Percentiles rank a stretch among this genome's conserved stretches.
These are phyloP conservation scores for Tephrocybe sp. DNA, from an alignment of 768 basidiomycete genomes.

Conservation along the genomic window DNA sequence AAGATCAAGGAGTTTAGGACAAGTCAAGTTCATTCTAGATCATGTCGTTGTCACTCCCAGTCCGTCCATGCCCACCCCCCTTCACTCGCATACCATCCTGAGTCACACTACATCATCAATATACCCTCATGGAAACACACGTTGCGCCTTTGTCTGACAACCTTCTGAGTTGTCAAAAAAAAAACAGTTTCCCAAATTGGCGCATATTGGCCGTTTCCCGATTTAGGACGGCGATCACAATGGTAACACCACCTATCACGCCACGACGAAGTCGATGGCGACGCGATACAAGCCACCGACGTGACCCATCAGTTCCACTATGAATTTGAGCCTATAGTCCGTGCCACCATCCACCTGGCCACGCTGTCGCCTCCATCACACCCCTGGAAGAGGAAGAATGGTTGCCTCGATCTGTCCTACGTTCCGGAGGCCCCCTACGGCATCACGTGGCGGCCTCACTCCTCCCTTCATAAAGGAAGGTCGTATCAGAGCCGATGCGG, in stretches of 20 bases:
- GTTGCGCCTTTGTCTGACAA: background rate
- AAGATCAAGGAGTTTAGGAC: too few relatives aligned
- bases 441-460: constrained; percentile 20
- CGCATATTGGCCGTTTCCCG: constrained; percentile 8
- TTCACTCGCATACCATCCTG: too few relatives aligned
- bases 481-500: constrained; percentile 10
- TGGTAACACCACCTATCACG: constrained; percentile 13
- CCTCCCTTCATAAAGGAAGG: constrained; percentile 13
- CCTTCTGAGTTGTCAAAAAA: background rate
- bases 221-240: constrained; percentile 15
- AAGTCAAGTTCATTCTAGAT: too few relatives aligned
- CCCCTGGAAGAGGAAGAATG: constrained; percentile 14
- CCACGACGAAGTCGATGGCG: constrained; percentile 8
- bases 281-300: constrained; percentile 4
- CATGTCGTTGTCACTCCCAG: too few relatives aligned
- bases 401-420: constrained; percentile 4
- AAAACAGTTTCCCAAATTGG: constrained; percentile 2
- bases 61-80: too few relatives aligned
- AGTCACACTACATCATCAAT: too few relatives aligned
- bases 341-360: constrained; percentile 12
- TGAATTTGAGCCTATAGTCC: constrained; percentile 1
- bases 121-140: too few relatives aligned
- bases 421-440: constrained; percentile 3
- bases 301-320: constrained; percentile 6
- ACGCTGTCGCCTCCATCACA: constrained; percentile 13